These are phyloP conservation scores for Calonectria pauciramosa DNA, from an alignment of 2,329 filamentous ascomycete species.

Conservation along the genomic window DNA sequence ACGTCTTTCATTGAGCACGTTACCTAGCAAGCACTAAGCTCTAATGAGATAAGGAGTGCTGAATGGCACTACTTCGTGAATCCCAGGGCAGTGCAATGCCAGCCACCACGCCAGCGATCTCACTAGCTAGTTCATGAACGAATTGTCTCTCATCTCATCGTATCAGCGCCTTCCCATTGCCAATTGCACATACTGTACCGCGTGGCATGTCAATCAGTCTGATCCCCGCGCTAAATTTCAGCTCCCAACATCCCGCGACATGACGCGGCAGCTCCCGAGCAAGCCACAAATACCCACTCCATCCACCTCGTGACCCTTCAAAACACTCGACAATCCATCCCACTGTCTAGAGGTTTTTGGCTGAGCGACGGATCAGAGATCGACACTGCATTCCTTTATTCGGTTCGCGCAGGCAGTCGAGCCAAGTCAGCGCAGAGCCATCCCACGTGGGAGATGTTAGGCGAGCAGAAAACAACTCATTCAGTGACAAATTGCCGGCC, in stretches of 20 bases:
- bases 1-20: neutral
- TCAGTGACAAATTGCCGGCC: neutral
- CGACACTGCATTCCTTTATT: neutral
- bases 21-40: neutral
- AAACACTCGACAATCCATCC: neutral
- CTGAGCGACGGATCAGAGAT: neutral
- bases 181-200: neutral
- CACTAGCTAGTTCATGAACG: neutral
- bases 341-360: neutral
- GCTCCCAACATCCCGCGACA: neutral
- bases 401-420: neutral
- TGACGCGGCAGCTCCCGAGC: neutral
- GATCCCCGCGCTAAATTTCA: neutral
- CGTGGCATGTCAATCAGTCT: neutral
- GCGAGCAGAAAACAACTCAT: neutral
- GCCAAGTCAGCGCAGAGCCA: neutral
- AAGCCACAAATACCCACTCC: slow-evolving; percentile 4
- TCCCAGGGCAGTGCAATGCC: neutral
- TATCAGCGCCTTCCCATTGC: neutral
- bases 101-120: neutral
- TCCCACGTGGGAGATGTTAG: neutral
- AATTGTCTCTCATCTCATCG: neutral
- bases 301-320: neutral
- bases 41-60: neutral
- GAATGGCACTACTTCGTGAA: neutral